phyloP scores from a whole-genome alignment of 2,329 filamentous ascomycete genomes.

The Neophaeococcomyces aloes region DNA sequence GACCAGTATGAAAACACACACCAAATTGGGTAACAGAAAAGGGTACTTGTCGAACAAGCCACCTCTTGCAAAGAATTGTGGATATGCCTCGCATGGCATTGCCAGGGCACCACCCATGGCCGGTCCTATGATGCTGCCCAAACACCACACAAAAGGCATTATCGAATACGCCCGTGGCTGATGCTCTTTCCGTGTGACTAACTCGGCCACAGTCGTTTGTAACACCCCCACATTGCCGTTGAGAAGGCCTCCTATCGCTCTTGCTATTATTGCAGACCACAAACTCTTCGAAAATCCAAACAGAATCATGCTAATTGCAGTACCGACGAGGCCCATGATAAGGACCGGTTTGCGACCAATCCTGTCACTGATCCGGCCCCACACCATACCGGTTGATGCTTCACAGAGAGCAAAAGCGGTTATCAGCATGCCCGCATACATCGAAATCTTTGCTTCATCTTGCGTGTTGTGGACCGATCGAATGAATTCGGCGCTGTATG shows the following conservation, averaged over 20 bases:
- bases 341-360: slow-evolving; percentile 89
- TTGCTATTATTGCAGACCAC: slow-evolving; percentile 70
- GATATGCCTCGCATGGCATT: slow-evolving; percentile 73
- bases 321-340: slow-evolving; percentile 78
- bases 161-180: slow-evolving; percentile 92
- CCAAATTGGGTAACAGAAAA: slow-evolving; percentile 84
- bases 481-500: slow-evolving; percentile 97
- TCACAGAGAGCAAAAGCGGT: slow-evolving; percentile 94
- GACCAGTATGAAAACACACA: slow-evolving; percentile 69
- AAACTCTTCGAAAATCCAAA: slow-evolving; percentile 85
- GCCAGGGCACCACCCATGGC: slow-evolving; percentile 84
- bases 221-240: slow-evolving; percentile 96
- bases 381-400: slow-evolving; percentile 83
- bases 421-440: slow-evolving; percentile 92
- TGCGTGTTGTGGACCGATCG: slow-evolving; percentile 77
- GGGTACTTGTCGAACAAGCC: slow-evolving; percentile 79
- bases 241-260: slow-evolving; percentile 77
- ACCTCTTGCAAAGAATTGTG: slow-evolving; percentile 57
- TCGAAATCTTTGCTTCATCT: slow-evolving; percentile 67
- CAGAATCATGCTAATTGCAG: slow-evolving; percentile 79
- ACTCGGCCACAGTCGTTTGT: slow-evolving; percentile 87
- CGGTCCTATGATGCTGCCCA: slow-evolving; percentile 90
- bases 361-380: slow-evolving; percentile 84
- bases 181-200: slow-evolving; percentile 86
- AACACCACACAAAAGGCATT: slow-evolving; percentile 96